Evolutionary conservation across 2,329 filamentous ascomycete genomes (phyloP), one percentile per base, ranked within the genome.

Genomic region (Metarhizium rileyi): DNA sequence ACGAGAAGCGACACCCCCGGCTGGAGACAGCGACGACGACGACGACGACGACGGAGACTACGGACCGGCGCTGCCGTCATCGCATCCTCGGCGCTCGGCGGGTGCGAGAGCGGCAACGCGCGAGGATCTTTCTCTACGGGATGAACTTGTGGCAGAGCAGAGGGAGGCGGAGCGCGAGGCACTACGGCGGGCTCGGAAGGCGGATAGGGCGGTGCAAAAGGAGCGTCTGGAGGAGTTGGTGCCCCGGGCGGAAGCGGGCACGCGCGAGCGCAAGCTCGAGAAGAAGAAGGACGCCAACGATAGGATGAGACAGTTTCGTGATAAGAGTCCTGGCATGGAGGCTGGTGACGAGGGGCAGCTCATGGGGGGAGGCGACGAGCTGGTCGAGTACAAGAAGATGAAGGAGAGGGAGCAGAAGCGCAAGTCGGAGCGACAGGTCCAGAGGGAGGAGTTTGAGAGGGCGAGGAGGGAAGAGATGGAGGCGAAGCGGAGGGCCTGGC

Each of bases 401-500:
- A 80, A 85, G 65, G 77, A 79, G 56, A 77, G 73, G 51, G 73
- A 81, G 58, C 80, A 88, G 68, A 71, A 78, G 57, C 84, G 84
- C 68, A 94, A 91, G 75, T 88, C 83, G 57, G 90, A 95, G 66
- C 68, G 90, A 47, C 89, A 96, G 73, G 70, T 93, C 16, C 70
- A 88, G 52, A 77, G 87, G 59, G 90, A 96, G 66, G 90, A 95
- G 68, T 76, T 89, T 50, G 69, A 86, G 53, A 70, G 89, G 60
- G 88, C 88, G 10, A 80, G 81, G 61, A 75, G 76, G 52, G 89
- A 82, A 44, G 90, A 96, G 73, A 75, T 90, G 57, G 88, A 95
- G 63, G 86, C 90, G 70, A 77, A 82, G 58, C 62, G 90, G 47
- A 73, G 76, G 58, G 81, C 78, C 56, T 84, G 87, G 66, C 76